These are phyloP conservation scores for Fusarium begoniae DNA, from an alignment of 2,329 filamentous ascomycete species.

Conservation along the genomic window DNA sequence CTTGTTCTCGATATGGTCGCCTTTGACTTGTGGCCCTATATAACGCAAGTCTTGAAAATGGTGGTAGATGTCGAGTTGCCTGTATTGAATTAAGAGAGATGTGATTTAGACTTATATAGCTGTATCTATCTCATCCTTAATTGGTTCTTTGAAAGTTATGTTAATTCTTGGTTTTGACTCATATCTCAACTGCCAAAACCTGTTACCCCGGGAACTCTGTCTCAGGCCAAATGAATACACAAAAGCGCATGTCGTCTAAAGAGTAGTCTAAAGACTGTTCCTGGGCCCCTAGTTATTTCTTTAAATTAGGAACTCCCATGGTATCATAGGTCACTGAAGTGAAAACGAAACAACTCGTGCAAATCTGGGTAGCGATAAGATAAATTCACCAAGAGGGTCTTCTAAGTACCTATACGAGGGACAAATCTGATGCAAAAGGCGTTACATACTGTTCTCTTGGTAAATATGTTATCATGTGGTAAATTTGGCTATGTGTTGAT, in stretches of 20 bases:
- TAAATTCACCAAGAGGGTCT: too few species aligned
- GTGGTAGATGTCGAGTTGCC: not conserved
- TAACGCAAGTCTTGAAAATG: not conserved
- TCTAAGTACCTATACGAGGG: not conserved
- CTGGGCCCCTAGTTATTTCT: too few species aligned
- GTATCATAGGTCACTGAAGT: not conserved
- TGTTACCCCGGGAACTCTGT: not conserved
- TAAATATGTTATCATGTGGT: not conserved
- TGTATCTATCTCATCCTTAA: too few species aligned
- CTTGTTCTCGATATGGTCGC: not conserved
- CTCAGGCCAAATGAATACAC: not conserved
- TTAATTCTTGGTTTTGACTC: not conserved
- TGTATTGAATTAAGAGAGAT: not conserved
- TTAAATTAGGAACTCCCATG: not conserved
- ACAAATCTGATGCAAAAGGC: not conserved
- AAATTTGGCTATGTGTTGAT: not conserved
- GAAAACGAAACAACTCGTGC: not conserved
- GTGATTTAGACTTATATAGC: not conserved
- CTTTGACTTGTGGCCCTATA: not conserved
- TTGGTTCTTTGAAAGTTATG: not conserved
- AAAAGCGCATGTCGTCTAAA: not conserved
- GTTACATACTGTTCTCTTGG: not conserved
- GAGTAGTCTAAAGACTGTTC: not conserved
- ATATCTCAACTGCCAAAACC: not conserved
- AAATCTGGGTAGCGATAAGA: not conserved